Evolutionary conservation across 2,329 filamentous ascomycete species (phyloP), one percentile per base, ranked within the genome.

Genomic region (Ophiosphaerella narmari): DNA sequence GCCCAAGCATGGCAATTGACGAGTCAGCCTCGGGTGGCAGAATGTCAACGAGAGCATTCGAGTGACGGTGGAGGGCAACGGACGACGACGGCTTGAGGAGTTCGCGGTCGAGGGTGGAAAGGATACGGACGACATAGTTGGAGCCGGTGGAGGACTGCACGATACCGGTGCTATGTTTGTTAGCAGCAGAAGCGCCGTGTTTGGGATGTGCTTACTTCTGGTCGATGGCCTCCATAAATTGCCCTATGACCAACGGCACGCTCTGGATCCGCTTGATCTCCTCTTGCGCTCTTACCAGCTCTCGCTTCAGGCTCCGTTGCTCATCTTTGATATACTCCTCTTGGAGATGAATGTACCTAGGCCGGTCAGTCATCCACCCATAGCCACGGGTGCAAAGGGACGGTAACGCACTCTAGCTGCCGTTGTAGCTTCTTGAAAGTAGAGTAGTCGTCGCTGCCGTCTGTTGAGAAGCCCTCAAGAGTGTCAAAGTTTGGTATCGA

Each of bases 271-370:
- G 87, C 82, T 99, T 99, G 80, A 99, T 99, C 80, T 99, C 94
- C 76, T 99, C 94, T 75, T 99, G 94, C 64, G 94, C 94, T 65
- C 94, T 87, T 47, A 99, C 93, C 43, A 99, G 84, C 81, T 99
- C 94, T 65, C 94, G 86, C 82, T 99, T 99, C 75, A 99, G 78
- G 78, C 91, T 97, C 80, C 91, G 87, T 80, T 99, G 94, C 82
- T 99, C 94, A 85, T 99, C 94, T 80, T 99, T 99, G 86, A 99
- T 99, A 77, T 99, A 99, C 75, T 99, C 94, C 78, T 99, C 94
- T 79, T 99, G 94, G 66, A 99, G 83, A 77, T 97, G 91, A 74
- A 97, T 96, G 76, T 96, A 90, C 75, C 88, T 91, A 59, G 29
- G 42, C 34, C 23, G 31, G 61, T 73, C 66, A 74, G 71, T 63